A percentile compares a stretch with the other conserved stretches of the same genome.
Evolutionary conservation across 495 filamentous ascomycete species (phyloP).

Genomic region (Aspergillus conjunctus): DNA sequence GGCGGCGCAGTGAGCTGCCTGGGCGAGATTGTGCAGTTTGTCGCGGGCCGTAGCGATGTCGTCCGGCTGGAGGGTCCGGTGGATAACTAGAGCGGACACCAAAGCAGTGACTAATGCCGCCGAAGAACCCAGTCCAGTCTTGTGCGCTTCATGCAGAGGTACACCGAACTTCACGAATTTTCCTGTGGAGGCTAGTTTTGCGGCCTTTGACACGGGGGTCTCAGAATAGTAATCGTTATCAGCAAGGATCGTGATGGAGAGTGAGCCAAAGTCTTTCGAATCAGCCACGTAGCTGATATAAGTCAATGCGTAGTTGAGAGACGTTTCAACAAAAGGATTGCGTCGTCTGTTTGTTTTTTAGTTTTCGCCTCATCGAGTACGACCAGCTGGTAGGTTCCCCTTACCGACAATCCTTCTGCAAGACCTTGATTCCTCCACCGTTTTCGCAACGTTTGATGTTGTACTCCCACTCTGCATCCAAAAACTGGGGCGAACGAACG

Average conservation of each 20-base stretch:
- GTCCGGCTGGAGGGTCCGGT: constrained; percentile 70
- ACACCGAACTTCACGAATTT: constrained; percentile 77
- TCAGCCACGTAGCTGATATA: constrained; percentile 65
- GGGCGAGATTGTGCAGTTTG: constrained; percentile 85
- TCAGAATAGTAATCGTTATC: constrained; percentile 97
- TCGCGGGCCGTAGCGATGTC: constrained; percentile 55
- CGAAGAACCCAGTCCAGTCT: constrained; percentile 94
- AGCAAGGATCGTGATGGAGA: constrained; percentile 83
- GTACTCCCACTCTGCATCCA: constrained; percentile 84
- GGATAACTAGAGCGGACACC: constrained; percentile 73
- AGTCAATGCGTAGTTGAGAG: constrained; percentile 82
- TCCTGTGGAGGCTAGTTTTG: constrained; percentile 25
- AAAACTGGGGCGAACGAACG: constrained; percentile 89
- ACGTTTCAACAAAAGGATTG: constrained; percentile 90
- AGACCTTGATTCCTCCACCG: constrained; percentile 75
- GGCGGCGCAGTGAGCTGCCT: constrained; percentile 91
- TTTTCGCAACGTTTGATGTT: constrained; percentile 65
- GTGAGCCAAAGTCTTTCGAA: constrained; percentile 61
- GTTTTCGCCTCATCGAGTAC: background rate
- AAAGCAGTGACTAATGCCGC: constrained; percentile 93
- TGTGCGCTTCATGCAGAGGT: constrained; percentile 77
- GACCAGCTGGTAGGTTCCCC: constrained; percentile 26
- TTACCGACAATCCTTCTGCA: constrained; percentile 75
- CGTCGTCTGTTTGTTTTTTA: constrained; percentile 33
- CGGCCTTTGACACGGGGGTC: constrained; percentile 43